phyloP scores from a whole-genome alignment of 345 rosid species.

The Pistacia atlantica region DNA sequence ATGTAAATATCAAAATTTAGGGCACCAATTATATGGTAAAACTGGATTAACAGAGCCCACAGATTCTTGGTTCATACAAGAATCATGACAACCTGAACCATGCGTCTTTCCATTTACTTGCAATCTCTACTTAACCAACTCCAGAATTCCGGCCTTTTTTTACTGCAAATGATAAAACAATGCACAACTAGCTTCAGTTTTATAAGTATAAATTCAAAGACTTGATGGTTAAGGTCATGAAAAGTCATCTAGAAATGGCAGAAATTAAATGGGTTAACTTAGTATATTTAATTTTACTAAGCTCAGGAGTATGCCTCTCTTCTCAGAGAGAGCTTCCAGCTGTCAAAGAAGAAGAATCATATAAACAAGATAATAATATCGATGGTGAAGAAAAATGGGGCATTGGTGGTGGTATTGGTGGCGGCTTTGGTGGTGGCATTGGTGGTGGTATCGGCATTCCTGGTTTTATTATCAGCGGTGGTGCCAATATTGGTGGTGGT shows the following conservation, averaged over 20 bases:
- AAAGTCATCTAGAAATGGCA: neutral
- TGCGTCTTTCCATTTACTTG: neutral
- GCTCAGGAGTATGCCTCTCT: neutral
- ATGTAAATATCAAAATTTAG: neutral
- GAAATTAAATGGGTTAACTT: neutral
- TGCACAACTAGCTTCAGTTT: neutral
- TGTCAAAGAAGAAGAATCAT: neutral
- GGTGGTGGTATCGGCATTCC: neutral
- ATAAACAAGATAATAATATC: neutral
- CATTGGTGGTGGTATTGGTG: neutral
- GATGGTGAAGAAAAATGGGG: neutral
- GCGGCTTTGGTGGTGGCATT: neutral
- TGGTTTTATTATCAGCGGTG: neutral
- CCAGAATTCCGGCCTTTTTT: neutral
- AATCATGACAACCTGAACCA: conserved; percentile 5
- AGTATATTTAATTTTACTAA: neutral
- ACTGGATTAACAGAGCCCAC: neutral
- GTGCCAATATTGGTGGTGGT: neutral
- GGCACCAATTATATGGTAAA: neutral
- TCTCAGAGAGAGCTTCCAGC: neutral
- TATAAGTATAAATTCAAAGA: neutral
- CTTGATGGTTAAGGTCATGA: neutral
- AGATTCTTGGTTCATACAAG: conserved; percentile 2
- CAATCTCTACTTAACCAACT: conserved; percentile 5
- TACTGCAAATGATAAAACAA: neutral